These are phyloP conservation scores for Patellaria atrata DNA, from an alignment of 495 filamentous ascomycete genomes.

Conservation along the genomic window DNA sequence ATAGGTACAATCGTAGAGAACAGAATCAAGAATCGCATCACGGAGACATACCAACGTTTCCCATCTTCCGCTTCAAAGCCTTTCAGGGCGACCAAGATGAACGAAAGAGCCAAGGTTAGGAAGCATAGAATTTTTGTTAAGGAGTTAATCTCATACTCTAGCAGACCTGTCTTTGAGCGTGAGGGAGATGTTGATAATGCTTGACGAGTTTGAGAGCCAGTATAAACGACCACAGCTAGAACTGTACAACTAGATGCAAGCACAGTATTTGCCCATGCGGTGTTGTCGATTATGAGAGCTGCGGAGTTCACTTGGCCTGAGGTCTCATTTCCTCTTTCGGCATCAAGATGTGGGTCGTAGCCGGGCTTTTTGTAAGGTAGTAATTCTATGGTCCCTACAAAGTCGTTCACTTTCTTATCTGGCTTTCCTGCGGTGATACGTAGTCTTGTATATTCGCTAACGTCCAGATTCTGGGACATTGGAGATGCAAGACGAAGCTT, in stretches of 20 bases:
- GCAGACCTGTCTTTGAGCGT: slow-evolving; percentile 77
- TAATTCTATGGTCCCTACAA: slow-evolving; percentile 68
- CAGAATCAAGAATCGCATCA: slow-evolving; percentile 91
- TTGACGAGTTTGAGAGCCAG: slow-evolving; percentile 84
- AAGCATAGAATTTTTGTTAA: slow-evolving; percentile 94
- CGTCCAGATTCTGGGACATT: slow-evolving; percentile 58
- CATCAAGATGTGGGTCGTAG: slow-evolving; percentile 18
- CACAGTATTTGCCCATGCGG: slow-evolving; percentile 96
- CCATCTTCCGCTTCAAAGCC: slow-evolving; percentile 53
- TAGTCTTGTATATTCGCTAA: slow-evolving; percentile 55
- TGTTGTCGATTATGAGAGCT: slow-evolving; percentile 87
- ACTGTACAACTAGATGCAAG: slow-evolving; percentile 83
- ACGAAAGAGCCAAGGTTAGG: slow-evolving; percentile 71
- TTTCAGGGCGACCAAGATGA: slow-evolving; percentile 79
- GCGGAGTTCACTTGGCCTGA: slow-evolving; percentile 34
- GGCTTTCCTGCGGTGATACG: slow-evolving; percentile 74
- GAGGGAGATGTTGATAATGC: slow-evolving; percentile 85
- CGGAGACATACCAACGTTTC: slow-evolving; percentile 74
- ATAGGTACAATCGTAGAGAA: slow-evolving; percentile 99
- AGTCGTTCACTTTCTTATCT: slow-evolving; percentile 84
- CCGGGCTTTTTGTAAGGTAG: slow-evolving; percentile 21
- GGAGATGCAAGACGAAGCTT: slow-evolving; percentile 81
- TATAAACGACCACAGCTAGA: slow-evolving; percentile 82
- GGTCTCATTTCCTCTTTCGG: slow-evolving; percentile 4
- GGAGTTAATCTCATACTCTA: slow-evolving; percentile 95